These are phyloP conservation scores for Komagataella pastoris DNA, from an alignment of 805 yeast genomes.

Conservation along the genomic window DNA sequence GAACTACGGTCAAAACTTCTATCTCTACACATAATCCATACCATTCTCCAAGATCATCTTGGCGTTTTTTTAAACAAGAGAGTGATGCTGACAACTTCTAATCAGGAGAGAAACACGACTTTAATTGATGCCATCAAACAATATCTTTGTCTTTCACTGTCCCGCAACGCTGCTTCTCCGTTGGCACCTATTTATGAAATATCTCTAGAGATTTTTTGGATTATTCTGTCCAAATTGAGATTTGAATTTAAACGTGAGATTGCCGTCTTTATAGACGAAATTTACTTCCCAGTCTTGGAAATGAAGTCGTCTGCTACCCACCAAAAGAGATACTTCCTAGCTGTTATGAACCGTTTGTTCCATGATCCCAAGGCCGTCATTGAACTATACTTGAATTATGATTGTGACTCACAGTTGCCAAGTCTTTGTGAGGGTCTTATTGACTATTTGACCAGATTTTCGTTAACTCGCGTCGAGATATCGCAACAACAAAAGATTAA, in stretches of 20 bases:
- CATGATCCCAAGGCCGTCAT: slow-evolving; percentile 83
- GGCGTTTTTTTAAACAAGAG: slow-evolving; percentile 58
- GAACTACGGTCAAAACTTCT: slow-evolving; percentile 84
- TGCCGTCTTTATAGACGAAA: slow-evolving; percentile 85
- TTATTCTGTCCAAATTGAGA: slow-evolving; percentile 70
- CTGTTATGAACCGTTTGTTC: slow-evolving; percentile 70
- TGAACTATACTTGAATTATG: slow-evolving; percentile 90
- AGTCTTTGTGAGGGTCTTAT: slow-evolving; percentile 78
- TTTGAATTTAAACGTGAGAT: slow-evolving; percentile 85
- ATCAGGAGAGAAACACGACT: slow-evolving; percentile 39
- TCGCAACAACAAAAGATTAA: slow-evolving; percentile 52
- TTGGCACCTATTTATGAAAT: slow-evolving; percentile 86
- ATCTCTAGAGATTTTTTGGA: slow-evolving; percentile 87
- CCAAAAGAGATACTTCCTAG: slow-evolving; percentile 79
- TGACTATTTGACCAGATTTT: slow-evolving; percentile 60
- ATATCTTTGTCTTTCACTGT: slow-evolving; percentile 67
- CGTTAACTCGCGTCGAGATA: slow-evolving; percentile 60
- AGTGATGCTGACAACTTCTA: slow-evolving; percentile 36
- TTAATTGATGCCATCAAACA: slow-evolving; percentile 75
- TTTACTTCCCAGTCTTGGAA: slow-evolving; percentile 88
- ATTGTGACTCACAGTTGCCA: slow-evolving; percentile 73
- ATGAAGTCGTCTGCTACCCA: slow-evolving; percentile 85
- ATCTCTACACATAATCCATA: slow-evolving; percentile 78
- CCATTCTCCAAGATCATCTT: slow-evolving; percentile 74
- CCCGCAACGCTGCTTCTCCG: slow-evolving; percentile 88